A percentile compares a stretch with the other conserved stretches of the same genome.
Evolutionary conservation across 2,329 filamentous ascomycete species (phyloP).

Genomic region (Curvularia verruculosa): DNA sequence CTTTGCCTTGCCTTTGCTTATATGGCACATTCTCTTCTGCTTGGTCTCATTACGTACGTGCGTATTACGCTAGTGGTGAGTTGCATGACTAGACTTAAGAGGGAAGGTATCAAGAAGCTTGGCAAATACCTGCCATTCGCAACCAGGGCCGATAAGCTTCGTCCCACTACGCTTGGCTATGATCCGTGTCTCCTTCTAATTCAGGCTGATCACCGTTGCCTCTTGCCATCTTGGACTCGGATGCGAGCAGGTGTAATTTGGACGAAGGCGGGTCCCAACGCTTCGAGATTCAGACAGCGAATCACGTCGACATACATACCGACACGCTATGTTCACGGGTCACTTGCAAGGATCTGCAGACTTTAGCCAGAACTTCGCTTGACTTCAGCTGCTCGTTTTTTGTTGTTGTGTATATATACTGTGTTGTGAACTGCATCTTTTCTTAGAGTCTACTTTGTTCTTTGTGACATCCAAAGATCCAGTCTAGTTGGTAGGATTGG

Average conservation of each 20-base stretch:
- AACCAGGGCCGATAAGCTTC: conserved; percentile 2
- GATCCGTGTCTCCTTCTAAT: conserved; percentile 1
- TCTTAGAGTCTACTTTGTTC: neutral
- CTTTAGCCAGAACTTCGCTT: neutral
- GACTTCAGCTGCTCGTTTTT: neutral
- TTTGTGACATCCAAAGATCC: neutral
- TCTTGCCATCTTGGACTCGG: conserved; percentile 1
- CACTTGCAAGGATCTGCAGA: neutral
- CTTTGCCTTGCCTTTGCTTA: too few species aligned
- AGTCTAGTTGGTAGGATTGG: neutral
- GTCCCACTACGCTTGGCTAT: neutral
- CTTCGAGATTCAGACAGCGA: neutral
- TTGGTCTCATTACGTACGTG: too few species aligned
- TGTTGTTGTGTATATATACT: neutral
- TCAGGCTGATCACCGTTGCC: neutral
- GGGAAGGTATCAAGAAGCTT: neutral
- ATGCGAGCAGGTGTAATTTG: neutral
- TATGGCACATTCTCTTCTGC: too few species aligned
- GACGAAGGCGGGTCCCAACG: neutral
- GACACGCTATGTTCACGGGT: neutral
- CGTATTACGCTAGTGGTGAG: too few species aligned
- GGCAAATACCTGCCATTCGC: conserved; percentile 5
- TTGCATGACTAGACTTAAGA: neutral
- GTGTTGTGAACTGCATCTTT: neutral
- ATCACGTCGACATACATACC: neutral